Evolutionary conservation across 148 eudicot genomes (phyloP).

Genomic region (Diospyros lotus): DNA sequence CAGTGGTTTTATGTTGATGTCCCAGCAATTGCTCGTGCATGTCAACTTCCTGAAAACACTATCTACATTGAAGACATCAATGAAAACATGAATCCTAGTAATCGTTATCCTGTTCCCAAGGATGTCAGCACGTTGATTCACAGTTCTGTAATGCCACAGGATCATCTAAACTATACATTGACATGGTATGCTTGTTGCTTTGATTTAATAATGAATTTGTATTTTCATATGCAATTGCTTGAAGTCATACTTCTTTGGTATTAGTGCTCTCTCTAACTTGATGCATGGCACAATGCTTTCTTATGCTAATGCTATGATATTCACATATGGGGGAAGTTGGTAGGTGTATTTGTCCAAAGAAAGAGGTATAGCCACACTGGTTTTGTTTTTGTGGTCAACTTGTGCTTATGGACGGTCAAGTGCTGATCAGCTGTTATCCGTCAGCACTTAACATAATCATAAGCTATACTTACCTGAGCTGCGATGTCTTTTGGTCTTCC

Average conservation of each 20-base stretch:
- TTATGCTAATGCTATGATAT: background rate
- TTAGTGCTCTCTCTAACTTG: background rate
- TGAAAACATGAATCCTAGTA: slow-evolving; percentile 58
- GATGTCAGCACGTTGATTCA: slow-evolving; percentile 66
- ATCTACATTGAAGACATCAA: slow-evolving; percentile 71
- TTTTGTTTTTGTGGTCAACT: background rate
- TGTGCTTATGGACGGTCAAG: slow-evolving; percentile 12
- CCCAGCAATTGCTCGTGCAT: slow-evolving; percentile 63
- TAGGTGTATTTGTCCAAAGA: no score
- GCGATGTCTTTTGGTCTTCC: background rate
- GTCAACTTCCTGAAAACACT: slow-evolving; percentile 68
- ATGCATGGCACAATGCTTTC: background rate
- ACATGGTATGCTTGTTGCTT: slow-evolving; percentile 56
- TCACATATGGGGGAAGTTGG: no score
- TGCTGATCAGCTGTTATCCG: background rate
- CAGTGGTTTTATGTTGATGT: slow-evolving; percentile 99
- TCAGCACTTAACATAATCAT: slow-evolving; percentile 1
- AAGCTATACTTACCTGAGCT: background rate
- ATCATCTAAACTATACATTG: slow-evolving; percentile 81
- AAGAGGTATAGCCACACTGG: background rate
- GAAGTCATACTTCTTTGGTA: background rate
- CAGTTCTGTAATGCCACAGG: slow-evolving; percentile 97
- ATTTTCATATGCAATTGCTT: background rate
- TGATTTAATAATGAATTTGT: background rate
- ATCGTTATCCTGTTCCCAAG: slow-evolving; percentile 85